phyloP scores from a whole-genome alignment of 163 green algal species.

The Chlamydomonas reinhardtii region DNA sequence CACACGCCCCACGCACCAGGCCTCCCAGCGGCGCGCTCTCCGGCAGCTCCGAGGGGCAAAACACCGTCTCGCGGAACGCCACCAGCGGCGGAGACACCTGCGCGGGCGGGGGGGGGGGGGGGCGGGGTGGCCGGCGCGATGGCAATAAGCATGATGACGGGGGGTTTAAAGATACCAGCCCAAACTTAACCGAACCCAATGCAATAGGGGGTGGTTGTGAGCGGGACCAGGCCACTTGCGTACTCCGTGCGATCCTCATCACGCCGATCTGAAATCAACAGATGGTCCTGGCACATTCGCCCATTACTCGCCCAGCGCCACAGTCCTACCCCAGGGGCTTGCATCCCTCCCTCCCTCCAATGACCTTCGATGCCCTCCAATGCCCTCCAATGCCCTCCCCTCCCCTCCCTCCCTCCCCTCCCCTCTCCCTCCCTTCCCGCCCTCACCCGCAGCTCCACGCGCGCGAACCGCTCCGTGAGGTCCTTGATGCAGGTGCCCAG shows the following conservation, averaged over 20 bases:
- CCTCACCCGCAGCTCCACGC: constrained; percentile 81
- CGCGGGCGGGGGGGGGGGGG: not conserved
- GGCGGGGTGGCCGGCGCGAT: not conserved
- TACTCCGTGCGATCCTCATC: too few species aligned
- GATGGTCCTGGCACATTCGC: not conserved
- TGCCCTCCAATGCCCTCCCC: too few species aligned
- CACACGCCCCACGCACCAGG: not conserved
- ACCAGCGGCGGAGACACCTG: constrained; percentile 94
- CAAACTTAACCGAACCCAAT: too few species aligned
- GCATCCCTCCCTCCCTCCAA: too few species aligned
- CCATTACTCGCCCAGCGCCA: not conserved
- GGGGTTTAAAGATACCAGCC: too few species aligned
- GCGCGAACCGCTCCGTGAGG: constrained; percentile 92
- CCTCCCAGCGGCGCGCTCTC: constrained; percentile 49
- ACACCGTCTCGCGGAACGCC: constrained; percentile 91
- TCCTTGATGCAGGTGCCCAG: constrained; percentile 97
- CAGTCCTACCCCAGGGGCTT: too few species aligned
- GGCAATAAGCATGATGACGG: not conserved
- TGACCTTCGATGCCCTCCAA: too few species aligned
- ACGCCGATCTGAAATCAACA: too few species aligned
- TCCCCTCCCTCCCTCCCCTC: not conserved
- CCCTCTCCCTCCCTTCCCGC: not conserved
- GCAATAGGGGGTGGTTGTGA: too few species aligned
- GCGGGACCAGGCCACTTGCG: too few species aligned
- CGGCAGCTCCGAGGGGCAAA: constrained; percentile 59